Evolutionary conservation across 2,329 filamentous ascomycete genomes (phyloP), one percentile per base, ranked within the genome.

Genomic region (Fusarium sp.): DNA sequence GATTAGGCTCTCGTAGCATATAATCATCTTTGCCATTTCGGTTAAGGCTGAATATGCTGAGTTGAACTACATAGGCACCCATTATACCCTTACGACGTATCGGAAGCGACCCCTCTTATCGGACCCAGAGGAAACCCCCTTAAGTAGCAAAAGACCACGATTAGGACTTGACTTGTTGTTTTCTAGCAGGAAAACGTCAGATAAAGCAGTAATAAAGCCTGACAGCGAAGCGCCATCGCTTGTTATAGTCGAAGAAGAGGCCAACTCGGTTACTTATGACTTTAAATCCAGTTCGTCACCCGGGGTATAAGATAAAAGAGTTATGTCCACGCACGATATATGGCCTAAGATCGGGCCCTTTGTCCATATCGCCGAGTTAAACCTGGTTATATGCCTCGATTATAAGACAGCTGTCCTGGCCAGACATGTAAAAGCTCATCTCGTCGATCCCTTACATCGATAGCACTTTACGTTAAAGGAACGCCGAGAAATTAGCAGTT

Each of bases 331-430:
- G 6, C 7, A 13, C 32, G n/a, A 46, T 24, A 46, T 4, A 36
- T 28, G 24, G 24, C 32, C 24, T 12, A 36, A 36, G 11, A 46
- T 36, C 8, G 43, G 32, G 43, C 43, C 32, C 3, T 46, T 36
- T 46, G 9, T 46, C 24, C n/a, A 36, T 24, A 13, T 46, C 24
- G 13, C 1, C 2, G 32, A 36, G 9, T 36, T 46, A 4, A 46
- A 46, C n/a, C 32, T 36, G 11, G 32, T 28, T 46, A 22, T 46
- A 36, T 36, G 24, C 43, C 43, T 46, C 4, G 8, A 36, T 46
- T 36, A n/a, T 9, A 46, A 46, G 43, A 46, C 13, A 36, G 32
- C 24, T 46, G 24, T 46, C 32, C 24, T 46, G 24, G 32, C 43
- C n/a, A 46, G 13, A 19, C 22, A 43, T 22, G 32, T 38, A n/a